Base-by-base conservation (phyloP, 202 grass and related monocot genomes). In the Saccharum hybrid region DNA sequence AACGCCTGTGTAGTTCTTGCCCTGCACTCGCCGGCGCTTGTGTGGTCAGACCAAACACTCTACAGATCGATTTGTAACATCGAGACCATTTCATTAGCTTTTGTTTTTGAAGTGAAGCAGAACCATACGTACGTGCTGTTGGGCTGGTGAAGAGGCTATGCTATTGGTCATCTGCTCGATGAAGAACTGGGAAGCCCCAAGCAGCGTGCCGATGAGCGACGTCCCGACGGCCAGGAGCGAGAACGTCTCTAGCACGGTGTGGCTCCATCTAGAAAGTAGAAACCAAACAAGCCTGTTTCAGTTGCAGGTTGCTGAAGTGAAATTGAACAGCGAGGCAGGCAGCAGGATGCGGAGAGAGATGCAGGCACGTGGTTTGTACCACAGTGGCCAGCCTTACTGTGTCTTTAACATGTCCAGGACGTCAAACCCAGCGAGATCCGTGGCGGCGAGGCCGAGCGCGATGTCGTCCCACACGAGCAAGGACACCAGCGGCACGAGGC, bases 401-500 rank as follows among this genome's bases (percentile, higher is more conserved):
- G 87, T 94, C 64, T 89, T 89, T 2, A 94, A 41, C 81, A 92
- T 71, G 48, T 86, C 88, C 77, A 87, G 70, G 4, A 89, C 78
- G 86, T 82, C 88, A 79, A 90, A 81, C 6, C 86, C 78, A 62
- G 74, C 5, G 68, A 90, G 63, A 56, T 89, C 80, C 22, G 91
- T 87, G 46, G 45, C 0, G 82, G 87, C 21, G 87, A 92, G 54
- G 36, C 81, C 46, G 57, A 97, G 94, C 13, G 88, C 90, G 80
- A 97, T 92, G 85, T 84, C 78, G 39, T 97, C 94, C 94, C 94
- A 94, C 7, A 91, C 78, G 15, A 94, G 94, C 65, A 97, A 72
- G 31, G 83, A 86, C 54, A 94, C 64, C 74, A 97, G 61, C 6
- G 94, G 92, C 75, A 97, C 88, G 16, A 92, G 66, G 75, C 92